These are phyloP conservation scores for Amborella trichopoda DNA, from an alignment of 164 flowering plant genomes.

Conservation along the genomic window DNA sequence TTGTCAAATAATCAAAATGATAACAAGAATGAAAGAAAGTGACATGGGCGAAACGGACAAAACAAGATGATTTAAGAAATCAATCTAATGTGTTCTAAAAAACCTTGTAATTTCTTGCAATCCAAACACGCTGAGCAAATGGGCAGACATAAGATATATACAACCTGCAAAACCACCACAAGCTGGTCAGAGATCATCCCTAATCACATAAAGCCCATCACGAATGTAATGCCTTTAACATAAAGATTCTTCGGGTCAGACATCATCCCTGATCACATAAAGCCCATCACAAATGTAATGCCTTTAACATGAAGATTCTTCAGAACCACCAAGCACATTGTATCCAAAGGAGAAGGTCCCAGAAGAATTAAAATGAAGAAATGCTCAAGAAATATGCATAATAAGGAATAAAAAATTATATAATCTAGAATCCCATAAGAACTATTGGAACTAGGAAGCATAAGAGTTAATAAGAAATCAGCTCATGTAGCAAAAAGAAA, in stretches of 20 bases:
- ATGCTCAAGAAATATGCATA: neutral
- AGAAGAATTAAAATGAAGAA: neutral
- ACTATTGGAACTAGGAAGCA: too few relatives aligned
- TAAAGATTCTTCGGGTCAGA: too few relatives aligned
- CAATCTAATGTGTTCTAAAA: neutral
- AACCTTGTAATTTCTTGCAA: constrained; percentile 1
- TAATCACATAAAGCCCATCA: constrained; percentile 1
- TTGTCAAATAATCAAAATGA: neutral
- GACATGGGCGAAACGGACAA: neutral
- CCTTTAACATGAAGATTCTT: too few relatives aligned
- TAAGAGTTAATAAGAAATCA: too few relatives aligned
- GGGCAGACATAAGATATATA: neutral
- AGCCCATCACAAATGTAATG: constrained; percentile 5
- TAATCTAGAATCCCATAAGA: too few relatives aligned
- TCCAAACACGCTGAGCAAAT: constrained; percentile 1
- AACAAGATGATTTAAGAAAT: neutral
- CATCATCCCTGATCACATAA: neutral
- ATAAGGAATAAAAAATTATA: neutral
- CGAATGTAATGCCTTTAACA: too few relatives aligned
- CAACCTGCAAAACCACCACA: constrained; percentile 5
- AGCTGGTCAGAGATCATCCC: neutral
- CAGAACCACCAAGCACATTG: too few relatives aligned
- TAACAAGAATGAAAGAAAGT: neutral
- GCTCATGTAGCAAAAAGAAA: too few relatives aligned
- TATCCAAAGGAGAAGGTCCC: too few relatives aligned